Percentiles rank a stretch among this genome's conserved stretches.
phyloP scores from a whole-genome alignment of 768 basidiomycete species.

The Leccinum disarticulatum region DNA sequence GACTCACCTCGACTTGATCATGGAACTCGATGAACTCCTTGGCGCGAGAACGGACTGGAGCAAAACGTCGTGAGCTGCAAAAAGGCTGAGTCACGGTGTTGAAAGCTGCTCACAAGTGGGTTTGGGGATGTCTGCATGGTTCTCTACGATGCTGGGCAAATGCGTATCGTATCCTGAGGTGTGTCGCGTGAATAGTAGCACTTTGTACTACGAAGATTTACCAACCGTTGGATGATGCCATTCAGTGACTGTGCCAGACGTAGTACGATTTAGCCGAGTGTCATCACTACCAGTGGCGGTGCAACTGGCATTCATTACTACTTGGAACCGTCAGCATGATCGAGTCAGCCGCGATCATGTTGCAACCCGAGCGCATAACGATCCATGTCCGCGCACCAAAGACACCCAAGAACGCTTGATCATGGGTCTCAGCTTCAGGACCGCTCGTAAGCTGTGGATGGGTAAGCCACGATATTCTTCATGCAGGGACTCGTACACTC shows the following conservation, averaged over 20 bases:
- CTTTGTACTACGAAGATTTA: not conserved
- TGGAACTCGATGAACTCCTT: conserved; percentile 85
- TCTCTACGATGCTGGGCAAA: not conserved
- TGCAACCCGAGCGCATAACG: conserved; percentile 1
- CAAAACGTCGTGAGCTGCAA: not conserved
- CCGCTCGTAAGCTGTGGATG: conserved; percentile 43
- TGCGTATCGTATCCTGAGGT: conserved; percentile 9
- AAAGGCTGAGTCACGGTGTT: not conserved
- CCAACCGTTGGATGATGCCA: conserved; percentile 17
- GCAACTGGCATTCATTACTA: not conserved
- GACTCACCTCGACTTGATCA: conserved; percentile 78
- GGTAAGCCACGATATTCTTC: conserved; percentile 16
- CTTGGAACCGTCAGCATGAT: not conserved
- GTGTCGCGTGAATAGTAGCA: not conserved
- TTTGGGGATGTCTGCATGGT: not conserved
- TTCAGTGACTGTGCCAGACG: not conserved
- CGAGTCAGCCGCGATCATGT: conserved; percentile 10
- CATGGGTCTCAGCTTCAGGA: conserved; percentile 47
- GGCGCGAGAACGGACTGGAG: conserved; percentile 40
- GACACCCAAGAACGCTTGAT: not conserved
- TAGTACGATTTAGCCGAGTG: not conserved
- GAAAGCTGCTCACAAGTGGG: conserved; percentile 17
- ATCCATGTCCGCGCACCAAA: not conserved
- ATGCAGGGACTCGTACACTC: not conserved
- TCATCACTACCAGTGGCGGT: not conserved